Evolutionary conservation across 129 eudicot genomes (phyloP).

Genomic region (Flaveria linearis): DNA sequence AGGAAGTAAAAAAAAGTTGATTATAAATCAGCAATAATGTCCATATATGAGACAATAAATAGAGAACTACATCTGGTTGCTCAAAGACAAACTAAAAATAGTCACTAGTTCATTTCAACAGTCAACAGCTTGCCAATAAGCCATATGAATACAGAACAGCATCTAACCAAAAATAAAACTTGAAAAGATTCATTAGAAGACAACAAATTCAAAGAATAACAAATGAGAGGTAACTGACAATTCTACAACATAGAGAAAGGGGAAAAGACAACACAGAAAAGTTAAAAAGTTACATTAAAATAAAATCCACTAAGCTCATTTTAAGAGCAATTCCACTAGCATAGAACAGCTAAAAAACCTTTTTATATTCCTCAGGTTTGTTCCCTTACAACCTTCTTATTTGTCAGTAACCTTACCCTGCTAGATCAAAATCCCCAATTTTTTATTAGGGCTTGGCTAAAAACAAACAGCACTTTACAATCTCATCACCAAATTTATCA

Average conservation of each 20-base stretch:
- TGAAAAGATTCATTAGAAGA: slow-evolving; percentile 7
- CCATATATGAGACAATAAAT: slow-evolving; percentile 5
- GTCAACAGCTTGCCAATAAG: slow-evolving; percentile 23
- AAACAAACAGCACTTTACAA: slow-evolving; percentile 32
- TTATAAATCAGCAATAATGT: background rate
- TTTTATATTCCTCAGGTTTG: slow-evolving; percentile 32
- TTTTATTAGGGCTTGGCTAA: slow-evolving; percentile 5
- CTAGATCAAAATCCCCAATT: slow-evolving; percentile 26
- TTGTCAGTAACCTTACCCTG: slow-evolving; percentile 26
- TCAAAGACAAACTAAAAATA: slow-evolving; percentile 18
- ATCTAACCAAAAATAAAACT: slow-evolving; percentile 24
- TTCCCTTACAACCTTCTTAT: slow-evolving; percentile 41
- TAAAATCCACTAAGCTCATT: slow-evolving; percentile 14
- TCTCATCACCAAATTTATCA: slow-evolving; percentile 16
- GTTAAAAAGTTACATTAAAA: slow-evolving; percentile 31
- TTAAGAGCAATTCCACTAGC: slow-evolving; percentile 44
- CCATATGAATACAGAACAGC: slow-evolving; percentile 23
- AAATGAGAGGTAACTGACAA: slow-evolving; percentile 10
- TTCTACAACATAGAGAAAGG: slow-evolving; percentile 11
- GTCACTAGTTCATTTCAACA: background rate
- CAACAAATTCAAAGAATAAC: slow-evolving; percentile 14
- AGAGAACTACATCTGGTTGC: slow-evolving; percentile 8
- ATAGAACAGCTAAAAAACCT: slow-evolving; percentile 40
- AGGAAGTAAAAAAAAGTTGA: background rate
- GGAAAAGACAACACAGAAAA: slow-evolving; percentile 46